These are phyloP conservation scores for Jaminaea rosea DNA, from an alignment of 1,284 basidiomycete genomes.

Conservation along the genomic window DNA sequence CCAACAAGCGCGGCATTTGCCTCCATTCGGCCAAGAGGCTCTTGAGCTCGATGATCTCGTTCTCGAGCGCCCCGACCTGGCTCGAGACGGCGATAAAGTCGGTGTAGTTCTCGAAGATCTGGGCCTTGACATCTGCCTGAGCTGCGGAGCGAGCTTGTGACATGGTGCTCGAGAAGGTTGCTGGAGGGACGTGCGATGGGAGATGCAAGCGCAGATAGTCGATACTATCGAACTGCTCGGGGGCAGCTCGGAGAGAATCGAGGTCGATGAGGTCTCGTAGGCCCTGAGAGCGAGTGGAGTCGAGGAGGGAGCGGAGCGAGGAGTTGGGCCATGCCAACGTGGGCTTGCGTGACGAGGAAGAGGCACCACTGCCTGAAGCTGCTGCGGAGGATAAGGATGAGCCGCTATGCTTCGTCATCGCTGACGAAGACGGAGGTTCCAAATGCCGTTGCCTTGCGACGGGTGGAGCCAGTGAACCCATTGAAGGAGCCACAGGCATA, in stretches of 20 bases:
- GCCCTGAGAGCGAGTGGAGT: background rate
- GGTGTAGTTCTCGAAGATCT: conserved; percentile 58
- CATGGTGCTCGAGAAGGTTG: conserved; percentile 17
- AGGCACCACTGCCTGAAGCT: no score
- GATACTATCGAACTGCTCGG: background rate
- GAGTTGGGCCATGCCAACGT: conserved; percentile 13
- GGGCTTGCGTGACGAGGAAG: no score
- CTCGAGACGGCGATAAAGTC: conserved; percentile 95
- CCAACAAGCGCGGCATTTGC: conserved; percentile 33
- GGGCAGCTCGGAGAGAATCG: background rate
- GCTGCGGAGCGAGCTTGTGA: conserved; percentile 23
- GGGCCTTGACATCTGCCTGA: conserved; percentile 32
- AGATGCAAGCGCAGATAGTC: conserved; percentile 4
- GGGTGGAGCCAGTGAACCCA: background rate
- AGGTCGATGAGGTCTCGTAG: background rate
- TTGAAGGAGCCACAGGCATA: no score
- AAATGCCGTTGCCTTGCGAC: no score
- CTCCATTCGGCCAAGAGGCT: conserved; percentile 86
- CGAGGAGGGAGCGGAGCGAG: conserved; percentile 1
- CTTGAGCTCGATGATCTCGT: conserved; percentile 95
- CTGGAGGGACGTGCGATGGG: conserved; percentile 13
- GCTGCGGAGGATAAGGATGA: no score
- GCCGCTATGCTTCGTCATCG: no score
- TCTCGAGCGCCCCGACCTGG: conserved; percentile 90
- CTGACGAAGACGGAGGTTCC: no score